Percentiles rank a stretch among this genome's conserved stretches.
Evolutionary conservation across 805 yeast species (phyloP).

Genomic region (Cyberlindnera nakhonratchasimensis): DNA sequence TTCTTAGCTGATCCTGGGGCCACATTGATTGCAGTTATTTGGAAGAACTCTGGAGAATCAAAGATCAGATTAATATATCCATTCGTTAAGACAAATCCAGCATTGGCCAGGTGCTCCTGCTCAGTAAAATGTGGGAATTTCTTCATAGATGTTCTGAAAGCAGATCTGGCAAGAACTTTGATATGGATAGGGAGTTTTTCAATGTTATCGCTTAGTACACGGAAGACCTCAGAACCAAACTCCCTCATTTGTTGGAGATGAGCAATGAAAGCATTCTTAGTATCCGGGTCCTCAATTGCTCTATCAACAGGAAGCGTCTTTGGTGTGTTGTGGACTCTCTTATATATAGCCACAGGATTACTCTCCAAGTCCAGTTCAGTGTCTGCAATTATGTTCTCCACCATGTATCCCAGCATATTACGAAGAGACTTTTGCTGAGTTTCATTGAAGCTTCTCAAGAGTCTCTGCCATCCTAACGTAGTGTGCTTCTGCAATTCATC

Average conservation of each 20-base stretch:
- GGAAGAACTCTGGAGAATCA: slow-evolving; percentile 53
- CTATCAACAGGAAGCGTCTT: slow-evolving; percentile 48
- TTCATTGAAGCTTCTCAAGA: slow-evolving; percentile 38
- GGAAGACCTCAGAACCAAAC: slow-evolving; percentile 56
- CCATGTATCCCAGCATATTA: slow-evolving; percentile 36
- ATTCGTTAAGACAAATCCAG: slow-evolving; percentile 61
- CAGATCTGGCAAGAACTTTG: slow-evolving; percentile 49
- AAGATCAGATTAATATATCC: slow-evolving; percentile 48
- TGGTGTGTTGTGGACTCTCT: slow-evolving; percentile 36
- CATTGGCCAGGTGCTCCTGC: slow-evolving; percentile 57
- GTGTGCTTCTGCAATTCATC: slow-evolving; percentile 23
- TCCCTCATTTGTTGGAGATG: slow-evolving; percentile 78
- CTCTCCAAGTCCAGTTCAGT: slow-evolving; percentile 63
- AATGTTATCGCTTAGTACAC: slow-evolving; percentile 43
- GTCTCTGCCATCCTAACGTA: slow-evolving; percentile 40
- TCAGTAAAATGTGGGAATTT: slow-evolving; percentile 58
- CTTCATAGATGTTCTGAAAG: slow-evolving; percentile 37
- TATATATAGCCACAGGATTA: slow-evolving; percentile 64
- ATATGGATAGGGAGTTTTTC: slow-evolving; percentile 53
- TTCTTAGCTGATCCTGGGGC: slow-evolving; percentile 38
- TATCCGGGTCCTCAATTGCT: slow-evolving; percentile 79
- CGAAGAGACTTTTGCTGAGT: slow-evolving; percentile 34
- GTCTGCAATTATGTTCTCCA: slow-evolving; percentile 33
- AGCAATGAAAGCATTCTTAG: slow-evolving; percentile 62
- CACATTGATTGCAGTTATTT: slow-evolving; percentile 35